phyloP scores from a whole-genome alignment of 371 early-diverging fungal genomes.

The Rhizomucor pusillus region DNA sequence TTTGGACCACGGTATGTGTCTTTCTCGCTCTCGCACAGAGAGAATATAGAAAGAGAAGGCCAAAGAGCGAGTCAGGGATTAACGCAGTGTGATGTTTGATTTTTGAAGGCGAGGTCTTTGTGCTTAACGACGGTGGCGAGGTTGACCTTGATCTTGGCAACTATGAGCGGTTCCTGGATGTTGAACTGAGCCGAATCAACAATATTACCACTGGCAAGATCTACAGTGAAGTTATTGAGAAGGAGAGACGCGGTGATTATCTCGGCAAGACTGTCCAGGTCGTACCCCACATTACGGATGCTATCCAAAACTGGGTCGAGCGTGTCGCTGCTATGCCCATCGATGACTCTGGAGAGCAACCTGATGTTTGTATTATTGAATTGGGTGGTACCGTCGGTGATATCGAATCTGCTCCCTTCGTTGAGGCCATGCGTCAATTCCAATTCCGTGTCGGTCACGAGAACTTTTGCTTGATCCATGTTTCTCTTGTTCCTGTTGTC shows the following conservation, averaged over 20 bases:
- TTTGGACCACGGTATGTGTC: constrained; percentile 89
- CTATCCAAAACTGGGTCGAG: constrained; percentile 97
- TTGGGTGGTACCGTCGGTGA: constrained; percentile 99
- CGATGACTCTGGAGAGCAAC: constrained; percentile 79
- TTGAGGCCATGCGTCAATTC: constrained; percentile 99
- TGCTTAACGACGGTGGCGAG: constrained; percentile 99
- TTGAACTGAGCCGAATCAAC: constrained; percentile 93
- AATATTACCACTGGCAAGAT: constrained; percentile 99
- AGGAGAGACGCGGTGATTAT: constrained; percentile 92
- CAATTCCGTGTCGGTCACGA: constrained; percentile 97
- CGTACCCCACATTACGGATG: constrained; percentile 98
- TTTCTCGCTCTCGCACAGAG: neutral
- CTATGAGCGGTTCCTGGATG: constrained; percentile 98
- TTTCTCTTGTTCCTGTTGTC: constrained; percentile 96
- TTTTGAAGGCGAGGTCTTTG: constrained; percentile 93
- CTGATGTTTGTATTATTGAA: constrained; percentile 99
- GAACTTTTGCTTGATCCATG: constrained; percentile 96
- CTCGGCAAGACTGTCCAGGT: constrained; percentile 99
- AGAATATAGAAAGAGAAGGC: no score
- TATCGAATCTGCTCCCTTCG: constrained; percentile 98
- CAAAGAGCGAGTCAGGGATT: no score
- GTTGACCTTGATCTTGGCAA: constrained; percentile 99
- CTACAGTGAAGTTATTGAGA: constrained; percentile 94
- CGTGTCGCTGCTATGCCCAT: constrained; percentile 87
- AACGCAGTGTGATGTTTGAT: neutral